phyloP scores from a whole-genome alignment of 208 protist species.

The Zelonia costaricensis region DNA sequence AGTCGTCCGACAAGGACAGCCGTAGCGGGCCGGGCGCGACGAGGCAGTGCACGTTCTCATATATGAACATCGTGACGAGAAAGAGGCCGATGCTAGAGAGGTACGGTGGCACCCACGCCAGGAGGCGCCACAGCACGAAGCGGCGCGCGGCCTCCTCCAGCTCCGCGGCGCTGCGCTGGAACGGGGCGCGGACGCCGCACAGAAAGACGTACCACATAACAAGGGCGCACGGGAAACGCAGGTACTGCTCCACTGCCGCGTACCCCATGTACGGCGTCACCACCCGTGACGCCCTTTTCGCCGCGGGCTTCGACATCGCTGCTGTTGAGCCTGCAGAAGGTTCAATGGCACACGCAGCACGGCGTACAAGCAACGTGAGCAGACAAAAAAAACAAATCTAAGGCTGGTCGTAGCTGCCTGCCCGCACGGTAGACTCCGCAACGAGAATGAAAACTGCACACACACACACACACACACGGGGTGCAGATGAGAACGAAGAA shows the following conservation, averaged over 20 bases:
- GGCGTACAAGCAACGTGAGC: too few species aligned
- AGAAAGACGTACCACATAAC: slow-evolving; percentile 22
- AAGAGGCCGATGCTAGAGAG: slow-evolving; percentile 23
- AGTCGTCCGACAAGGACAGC: slow-evolving; percentile 60
- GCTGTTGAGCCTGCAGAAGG: too few species aligned
- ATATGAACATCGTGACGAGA: slow-evolving; percentile 22
- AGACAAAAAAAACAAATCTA: too few species aligned
- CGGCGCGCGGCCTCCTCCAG: not conserved
- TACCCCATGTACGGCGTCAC: slow-evolving; percentile 20
- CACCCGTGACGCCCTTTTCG: slow-evolving; percentile 1
- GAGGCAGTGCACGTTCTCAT: slow-evolving; percentile 48
- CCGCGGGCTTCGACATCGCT: slow-evolving; percentile 3
- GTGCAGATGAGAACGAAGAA: too few species aligned
- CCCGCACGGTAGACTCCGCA: too few species aligned
- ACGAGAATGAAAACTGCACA: too few species aligned
- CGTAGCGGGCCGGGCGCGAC: slow-evolving; percentile 34
- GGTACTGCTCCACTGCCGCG: slow-evolving; percentile 12
- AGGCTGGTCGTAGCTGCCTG: too few species aligned
- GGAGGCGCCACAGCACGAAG: not conserved
- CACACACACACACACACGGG: too few species aligned
- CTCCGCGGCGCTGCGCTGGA: not conserved
- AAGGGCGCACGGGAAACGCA: slow-evolving; percentile 22
- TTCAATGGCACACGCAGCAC: too few species aligned
- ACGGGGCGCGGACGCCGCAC: slow-evolving; percentile 9
- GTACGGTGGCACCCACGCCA: slow-evolving; percentile 16